phyloP scores from a whole-genome alignment of 106 monocot species.

The Dendrobium nobile region DNA sequence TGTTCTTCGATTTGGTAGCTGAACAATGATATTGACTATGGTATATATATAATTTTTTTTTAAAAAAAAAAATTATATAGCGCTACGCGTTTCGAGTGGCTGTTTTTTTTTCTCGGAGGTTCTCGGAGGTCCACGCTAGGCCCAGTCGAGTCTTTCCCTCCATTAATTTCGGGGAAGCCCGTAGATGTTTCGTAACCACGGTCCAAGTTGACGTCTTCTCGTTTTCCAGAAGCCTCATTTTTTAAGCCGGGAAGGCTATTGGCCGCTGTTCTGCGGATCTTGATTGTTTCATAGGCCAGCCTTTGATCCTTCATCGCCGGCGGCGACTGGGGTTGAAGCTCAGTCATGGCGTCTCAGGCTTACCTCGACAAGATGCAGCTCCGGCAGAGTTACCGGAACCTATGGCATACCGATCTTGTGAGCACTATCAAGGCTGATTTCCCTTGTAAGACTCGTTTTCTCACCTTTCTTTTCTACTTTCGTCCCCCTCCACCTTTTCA shows the following conservation, averaged over 20 bases:
- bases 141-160: background rate
- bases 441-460: conserved; percentile 39
- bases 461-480: background rate
- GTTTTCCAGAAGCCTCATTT: background rate
- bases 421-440: conserved; percentile 40
- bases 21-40: too few relatives aligned
- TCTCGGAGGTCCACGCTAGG: too few relatives aligned
- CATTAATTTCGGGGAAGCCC: background rate
- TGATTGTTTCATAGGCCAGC: background rate
- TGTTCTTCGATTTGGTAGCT: too few relatives aligned
- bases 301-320: background rate
- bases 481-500: background rate
- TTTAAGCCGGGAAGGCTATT: background rate
- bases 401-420: conserved; percentile 27
- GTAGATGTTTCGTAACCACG: background rate
- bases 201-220: background rate
- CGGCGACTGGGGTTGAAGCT: background rate
- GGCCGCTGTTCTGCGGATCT: background rate
- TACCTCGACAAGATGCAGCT: conserved; percentile 31
- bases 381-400: conserved; percentile 29
- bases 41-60: too few relatives aligned
- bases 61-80: too few relatives aligned
- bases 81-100: too few relatives aligned
- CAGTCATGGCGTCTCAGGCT: conserved; percentile 24
- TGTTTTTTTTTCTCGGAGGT: too few relatives aligned